phyloP scores from a whole-genome alignment of 495 filamentous ascomycete genomes.

The Podospora pseudoanserina region DNA sequence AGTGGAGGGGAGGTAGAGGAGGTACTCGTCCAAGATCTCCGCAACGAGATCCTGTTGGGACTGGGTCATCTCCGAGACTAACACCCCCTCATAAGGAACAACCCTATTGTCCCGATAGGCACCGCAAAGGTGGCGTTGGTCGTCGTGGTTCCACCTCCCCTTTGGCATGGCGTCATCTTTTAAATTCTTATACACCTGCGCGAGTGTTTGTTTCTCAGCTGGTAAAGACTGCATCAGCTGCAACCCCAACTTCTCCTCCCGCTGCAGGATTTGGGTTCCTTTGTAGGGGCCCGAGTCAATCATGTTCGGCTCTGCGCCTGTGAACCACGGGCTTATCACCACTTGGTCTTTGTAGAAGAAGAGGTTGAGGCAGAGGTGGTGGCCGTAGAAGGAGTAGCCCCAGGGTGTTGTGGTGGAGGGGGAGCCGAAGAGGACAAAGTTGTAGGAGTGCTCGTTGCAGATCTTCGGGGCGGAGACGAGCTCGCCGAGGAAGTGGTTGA shows the following conservation, averaged over 20 bases:
- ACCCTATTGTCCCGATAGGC: constrained; percentile 73
- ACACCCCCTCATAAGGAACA: constrained; percentile 68
- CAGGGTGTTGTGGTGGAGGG: constrained; percentile 55
- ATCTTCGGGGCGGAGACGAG: constrained; percentile 57
- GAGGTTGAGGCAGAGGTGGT: constrained; percentile 68
- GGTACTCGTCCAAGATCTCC: constrained; percentile 55
- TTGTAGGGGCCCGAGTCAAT: constrained; percentile 60
- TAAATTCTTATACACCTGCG: constrained; percentile 54
- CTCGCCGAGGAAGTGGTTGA: constrained; percentile 74
- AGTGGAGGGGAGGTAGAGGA: constrained; percentile 57
- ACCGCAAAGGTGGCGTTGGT: constrained; percentile 69
- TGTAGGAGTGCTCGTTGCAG: constrained; percentile 72
- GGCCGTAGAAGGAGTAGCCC: constrained; percentile 74
- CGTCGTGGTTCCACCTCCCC: constrained; percentile 70
- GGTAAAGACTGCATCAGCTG: constrained; percentile 63
- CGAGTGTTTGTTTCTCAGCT: constrained; percentile 44
- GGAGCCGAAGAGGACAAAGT: constrained; percentile 60
- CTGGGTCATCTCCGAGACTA: constrained; percentile 40
- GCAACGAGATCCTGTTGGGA: constrained; percentile 53
- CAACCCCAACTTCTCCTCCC: constrained; percentile 61
- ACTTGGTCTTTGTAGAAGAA: constrained; percentile 60
- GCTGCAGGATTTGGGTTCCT: constrained; percentile 60
- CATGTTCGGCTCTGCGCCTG: constrained; percentile 70
- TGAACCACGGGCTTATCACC: constrained; percentile 66
- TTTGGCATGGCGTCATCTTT: constrained; percentile 59